Evolutionary conservation across 768 basidiomycete species (phyloP).

Genomic region (Fomitopsis serialis): DNA sequence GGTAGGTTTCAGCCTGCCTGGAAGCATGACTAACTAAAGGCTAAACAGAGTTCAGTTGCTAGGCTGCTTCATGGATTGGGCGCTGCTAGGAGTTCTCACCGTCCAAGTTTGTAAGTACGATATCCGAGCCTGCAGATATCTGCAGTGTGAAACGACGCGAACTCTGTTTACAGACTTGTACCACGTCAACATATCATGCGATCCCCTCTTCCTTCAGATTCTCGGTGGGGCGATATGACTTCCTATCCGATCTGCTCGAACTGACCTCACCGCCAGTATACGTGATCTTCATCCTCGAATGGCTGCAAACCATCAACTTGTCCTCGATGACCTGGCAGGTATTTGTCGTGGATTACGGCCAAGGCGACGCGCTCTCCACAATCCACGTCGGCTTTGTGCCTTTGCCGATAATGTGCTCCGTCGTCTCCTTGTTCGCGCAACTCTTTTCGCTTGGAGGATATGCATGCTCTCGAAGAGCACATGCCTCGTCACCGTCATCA

Average conservation of each 20-base stretch:
- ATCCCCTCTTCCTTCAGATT: background rate
- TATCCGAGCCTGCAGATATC: background rate
- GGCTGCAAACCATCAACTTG: slow-evolving; percentile 7
- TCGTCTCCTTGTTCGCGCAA: slow-evolving; percentile 7
- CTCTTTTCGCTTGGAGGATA: slow-evolving; percentile 7
- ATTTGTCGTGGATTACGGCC: slow-evolving; percentile 4
- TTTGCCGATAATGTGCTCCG: slow-evolving; percentile 6
- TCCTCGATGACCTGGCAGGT: slow-evolving; percentile 1
- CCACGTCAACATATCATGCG: background rate
- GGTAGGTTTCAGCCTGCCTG: too few relatives aligned
- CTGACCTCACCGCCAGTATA: slow-evolving; percentile 1
- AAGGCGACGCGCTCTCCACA: background rate
- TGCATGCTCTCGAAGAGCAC: background rate
- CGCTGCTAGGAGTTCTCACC: background rate
- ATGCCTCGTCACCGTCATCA: background rate
- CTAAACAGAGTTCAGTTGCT: background rate
- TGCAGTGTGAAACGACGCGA: background rate
- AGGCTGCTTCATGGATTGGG: slow-evolving; percentile 1
- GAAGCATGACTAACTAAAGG: too few relatives aligned
- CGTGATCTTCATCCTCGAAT: slow-evolving; percentile 4
- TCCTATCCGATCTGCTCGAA: background rate
- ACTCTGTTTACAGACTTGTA: background rate
- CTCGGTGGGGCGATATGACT: background rate
- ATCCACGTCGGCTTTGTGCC: slow-evolving; percentile 8
- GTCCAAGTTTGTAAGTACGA: slow-evolving; percentile 3